Conservation (phyloP, 2,329 filamentous ascomycete species). For the Ophiostoma sp. region DNA sequence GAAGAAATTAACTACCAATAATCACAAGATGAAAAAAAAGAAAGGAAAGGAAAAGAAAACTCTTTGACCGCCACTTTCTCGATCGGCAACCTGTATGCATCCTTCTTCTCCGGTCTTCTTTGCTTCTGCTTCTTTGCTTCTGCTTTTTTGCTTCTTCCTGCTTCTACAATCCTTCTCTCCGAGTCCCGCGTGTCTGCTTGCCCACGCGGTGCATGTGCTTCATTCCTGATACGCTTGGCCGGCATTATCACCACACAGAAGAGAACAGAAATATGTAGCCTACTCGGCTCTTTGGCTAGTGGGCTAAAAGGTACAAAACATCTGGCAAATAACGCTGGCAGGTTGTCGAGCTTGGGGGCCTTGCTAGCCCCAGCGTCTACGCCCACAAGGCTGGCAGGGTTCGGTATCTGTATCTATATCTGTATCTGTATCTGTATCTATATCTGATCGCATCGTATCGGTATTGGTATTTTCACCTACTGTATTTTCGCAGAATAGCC, state of each 20-base stretch:
- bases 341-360: constrained; percentile 6
- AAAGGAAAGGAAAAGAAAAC: not conserved
- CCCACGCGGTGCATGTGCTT: constrained; percentile 6
- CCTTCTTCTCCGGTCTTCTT: not conserved
- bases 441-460: too few relatives aligned
- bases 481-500: too few relatives aligned
- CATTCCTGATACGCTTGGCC: not conserved
- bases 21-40: not conserved
- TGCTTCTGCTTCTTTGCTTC: not conserved
- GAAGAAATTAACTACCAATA: not conserved
- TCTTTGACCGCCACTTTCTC: constrained; percentile 6
- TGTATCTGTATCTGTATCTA: too few relatives aligned
- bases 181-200: not conserved
- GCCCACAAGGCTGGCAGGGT: constrained; percentile 11
- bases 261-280: not conserved
- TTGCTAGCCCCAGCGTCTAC: not conserved
- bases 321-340: not conserved
- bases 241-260: not conserved
- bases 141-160: not conserved
- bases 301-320: constrained; percentile 6
- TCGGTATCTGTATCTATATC: not conserved
- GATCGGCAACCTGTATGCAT: not conserved
- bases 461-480: too few relatives aligned
- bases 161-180: not conserved
- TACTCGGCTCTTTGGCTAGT: not conserved